These are phyloP conservation scores for Usnea hakonensis DNA, from an alignment of 495 filamentous ascomycete species.

Conservation along the genomic window DNA sequence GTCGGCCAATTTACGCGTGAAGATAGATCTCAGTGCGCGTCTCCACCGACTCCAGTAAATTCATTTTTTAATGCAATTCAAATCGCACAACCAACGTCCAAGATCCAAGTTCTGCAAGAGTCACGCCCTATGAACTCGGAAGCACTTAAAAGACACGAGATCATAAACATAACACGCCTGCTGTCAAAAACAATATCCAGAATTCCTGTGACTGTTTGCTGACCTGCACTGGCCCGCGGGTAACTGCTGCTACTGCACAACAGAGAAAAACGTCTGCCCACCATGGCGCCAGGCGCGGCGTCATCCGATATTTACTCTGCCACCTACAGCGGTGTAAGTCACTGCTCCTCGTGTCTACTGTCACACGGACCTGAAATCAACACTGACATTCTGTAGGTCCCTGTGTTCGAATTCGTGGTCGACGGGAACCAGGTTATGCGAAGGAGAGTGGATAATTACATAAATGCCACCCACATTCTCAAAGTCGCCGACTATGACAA, in stretches of 20 bases:
- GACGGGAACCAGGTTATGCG: slow-evolving; percentile 81
- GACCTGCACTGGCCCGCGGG: not conserved
- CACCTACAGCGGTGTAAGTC: slow-evolving; percentile 85
- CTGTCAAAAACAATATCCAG: not conserved
- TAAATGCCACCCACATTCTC: slow-evolving; percentile 93
- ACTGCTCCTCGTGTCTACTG: not conserved
- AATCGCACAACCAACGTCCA: not conserved
- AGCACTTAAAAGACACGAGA: not conserved
- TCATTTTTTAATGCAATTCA: not conserved
- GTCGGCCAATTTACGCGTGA: slow-evolving; percentile 16
- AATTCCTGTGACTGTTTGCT: not conserved
- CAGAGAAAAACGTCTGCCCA: slow-evolving; percentile 13
- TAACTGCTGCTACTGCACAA: slow-evolving; percentile 5
- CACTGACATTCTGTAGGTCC: slow-evolving; percentile 49
- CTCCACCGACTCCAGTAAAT: not conserved
- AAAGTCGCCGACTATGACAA: slow-evolving; percentile 83
- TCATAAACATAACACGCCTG: not conserved
- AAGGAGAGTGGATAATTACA: slow-evolving; percentile 77
- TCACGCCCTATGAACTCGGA: no score
- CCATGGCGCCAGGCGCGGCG: slow-evolving; percentile 37
- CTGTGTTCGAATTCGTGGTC: slow-evolving; percentile 83
- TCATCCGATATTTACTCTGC: slow-evolving; percentile 65
- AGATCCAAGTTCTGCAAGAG: not conserved
- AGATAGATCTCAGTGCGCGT: slow-evolving; percentile 9
- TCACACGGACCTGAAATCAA: slow-evolving; percentile 6